Evolutionary conservation across 768 basidiomycete genomes (phyloP).

Genomic region (Pleurotus djamor): DNA sequence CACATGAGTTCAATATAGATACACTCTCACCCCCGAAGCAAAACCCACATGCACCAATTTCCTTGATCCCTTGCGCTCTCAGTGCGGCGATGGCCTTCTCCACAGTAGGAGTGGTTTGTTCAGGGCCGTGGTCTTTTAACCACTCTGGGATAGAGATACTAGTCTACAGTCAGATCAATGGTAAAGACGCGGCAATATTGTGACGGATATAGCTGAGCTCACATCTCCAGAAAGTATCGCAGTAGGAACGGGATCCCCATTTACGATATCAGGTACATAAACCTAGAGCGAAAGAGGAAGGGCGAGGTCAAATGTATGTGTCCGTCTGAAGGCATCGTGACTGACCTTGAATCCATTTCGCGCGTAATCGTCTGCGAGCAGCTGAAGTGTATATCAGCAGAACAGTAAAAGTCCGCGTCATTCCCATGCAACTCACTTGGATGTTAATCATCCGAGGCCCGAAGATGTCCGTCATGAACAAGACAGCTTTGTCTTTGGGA

Average conservation of each 20-base stretch:
- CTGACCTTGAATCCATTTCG: slow-evolving; percentile 42
- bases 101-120: slow-evolving; percentile 41
- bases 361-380: slow-evolving; percentile 41
- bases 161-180: slow-evolving; percentile 11
- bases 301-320: too few species aligned
- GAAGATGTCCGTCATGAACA: slow-evolving; percentile 42
- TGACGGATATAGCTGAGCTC: slow-evolving; percentile 1
- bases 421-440: slow-evolving; percentile 8
- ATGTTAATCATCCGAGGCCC: slow-evolving; percentile 32
- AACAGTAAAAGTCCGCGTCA: too few species aligned
- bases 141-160: slow-evolving; percentile 38
- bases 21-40: slow-evolving; percentile 56
- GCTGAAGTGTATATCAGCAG: slow-evolving; percentile 16
- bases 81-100: slow-evolving; percentile 58
- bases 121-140: slow-evolving; percentile 38
- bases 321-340: neutral
- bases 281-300: slow-evolving; percentile 21
- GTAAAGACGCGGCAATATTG: too few species aligned
- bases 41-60: slow-evolving; percentile 62
- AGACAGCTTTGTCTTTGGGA: slow-evolving; percentile 40
- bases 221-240: slow-evolving; percentile 31
- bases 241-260: slow-evolving; percentile 37
- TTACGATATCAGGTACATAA: slow-evolving; percentile 37
- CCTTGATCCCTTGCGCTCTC: slow-evolving; percentile 55
- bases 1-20: neutral